Evolutionary conservation across 306 rosid species (phyloP), one percentile per base, ranked within the genome.

Genomic region (Corylus heterophylla): DNA sequence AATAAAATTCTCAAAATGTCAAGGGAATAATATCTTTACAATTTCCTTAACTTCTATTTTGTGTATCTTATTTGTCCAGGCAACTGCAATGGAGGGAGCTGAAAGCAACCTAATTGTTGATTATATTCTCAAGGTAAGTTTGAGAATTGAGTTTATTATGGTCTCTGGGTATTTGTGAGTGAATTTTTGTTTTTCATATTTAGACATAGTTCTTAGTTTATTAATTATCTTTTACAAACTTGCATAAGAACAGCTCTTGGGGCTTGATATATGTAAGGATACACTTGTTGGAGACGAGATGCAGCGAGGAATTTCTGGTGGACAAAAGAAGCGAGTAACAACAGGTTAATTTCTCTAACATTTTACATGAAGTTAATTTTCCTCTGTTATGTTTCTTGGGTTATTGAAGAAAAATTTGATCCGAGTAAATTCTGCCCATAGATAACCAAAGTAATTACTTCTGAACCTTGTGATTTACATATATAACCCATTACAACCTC

Each of bases 221-320:
- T 8, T 63, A 12, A 3, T 45, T 3, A 8, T 18, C 22, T 45
- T 68, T 31, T 39, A 8, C 13, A 22, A 37, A 14, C 5, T 18
- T 16, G 22, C 52, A 44, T 45, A 18, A 62, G 62, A 48, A 78
- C 69, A 88, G 91, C 84, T 88, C 52, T 66, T 88, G 52, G 91
- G 91, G 51, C 79, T 88, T 37, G 91, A 86, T 48, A 86, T 86
- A 6, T 88, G 91, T 86, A 81, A 77, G 78, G 91, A 88, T 62
- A 88, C 88, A 8, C 78, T 88, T 4, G 89, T 88, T 10, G 91
- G 91, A 35, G 91, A 86, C 79, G 89, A 82, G 0, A 86, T 88
- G 91, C 69, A 72, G 2, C 74, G 91, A 74, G 91, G 89, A 5
- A 78, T 88, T 7, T 88, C 91, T 47, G 91, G 91, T 44, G 91